Percentiles rank a stretch among this genome's conserved stretches.
phyloP scores from a whole-genome alignment of 2,329 filamentous ascomycete species.

The Botrytis fragariae region DNA sequence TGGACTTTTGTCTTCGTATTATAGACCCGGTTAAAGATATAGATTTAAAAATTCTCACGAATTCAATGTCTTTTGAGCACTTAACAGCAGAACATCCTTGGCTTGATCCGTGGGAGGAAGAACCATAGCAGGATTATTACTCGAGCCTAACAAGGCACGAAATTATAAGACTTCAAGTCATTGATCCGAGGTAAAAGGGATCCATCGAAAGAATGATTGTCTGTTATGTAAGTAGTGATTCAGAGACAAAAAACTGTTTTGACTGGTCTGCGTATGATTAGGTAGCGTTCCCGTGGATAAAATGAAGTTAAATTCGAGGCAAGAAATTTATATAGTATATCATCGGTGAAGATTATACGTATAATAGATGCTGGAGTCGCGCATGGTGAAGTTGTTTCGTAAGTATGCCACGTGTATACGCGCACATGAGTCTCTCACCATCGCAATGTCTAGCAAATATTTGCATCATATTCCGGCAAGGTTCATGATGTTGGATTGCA shows the following conservation, averaged over 20 bases:
- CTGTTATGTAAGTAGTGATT: not conserved
- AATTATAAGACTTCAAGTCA: fast-evolving
- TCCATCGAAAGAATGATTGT: not conserved
- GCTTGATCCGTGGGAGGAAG: not conserved
- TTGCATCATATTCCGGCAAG: no score
- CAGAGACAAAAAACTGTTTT: not conserved
- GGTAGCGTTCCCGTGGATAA: not conserved
- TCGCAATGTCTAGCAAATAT: no score
- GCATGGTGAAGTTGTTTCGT: no score
- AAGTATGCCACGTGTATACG: no score
- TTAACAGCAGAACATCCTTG: not conserved
- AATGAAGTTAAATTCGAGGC: not conserved
- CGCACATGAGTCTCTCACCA: no score
- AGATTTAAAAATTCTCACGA: no score
- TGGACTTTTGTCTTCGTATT: not conserved
- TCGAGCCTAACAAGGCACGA: not conserved
- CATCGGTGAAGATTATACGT: no score
- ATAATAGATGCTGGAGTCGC: no score
- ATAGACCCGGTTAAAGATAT: not conserved
- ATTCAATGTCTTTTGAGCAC: not conserved
- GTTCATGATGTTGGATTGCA: no score
- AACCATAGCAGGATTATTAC: not conserved
- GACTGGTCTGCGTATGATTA: not conserved
- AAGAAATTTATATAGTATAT: no score
- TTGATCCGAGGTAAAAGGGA: not conserved